phyloP scores from a whole-genome alignment of 2,329 filamentous ascomycete genomes.

The Fusarium napiforme region DNA sequence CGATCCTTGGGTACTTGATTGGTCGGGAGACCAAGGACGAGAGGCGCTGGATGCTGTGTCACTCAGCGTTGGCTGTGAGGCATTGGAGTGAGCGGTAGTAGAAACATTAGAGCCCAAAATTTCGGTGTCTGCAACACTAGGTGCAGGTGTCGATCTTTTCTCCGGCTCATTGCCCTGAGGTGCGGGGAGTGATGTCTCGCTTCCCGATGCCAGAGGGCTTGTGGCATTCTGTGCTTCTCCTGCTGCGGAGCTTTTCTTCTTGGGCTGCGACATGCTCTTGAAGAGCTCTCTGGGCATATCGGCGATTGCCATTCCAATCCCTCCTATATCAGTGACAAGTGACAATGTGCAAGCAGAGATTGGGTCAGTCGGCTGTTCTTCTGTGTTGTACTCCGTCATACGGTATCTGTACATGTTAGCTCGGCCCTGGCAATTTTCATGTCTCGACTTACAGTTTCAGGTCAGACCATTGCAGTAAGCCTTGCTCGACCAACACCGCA shows the following conservation, averaged over 20 bases:
- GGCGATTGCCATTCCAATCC: conserved; percentile 83
- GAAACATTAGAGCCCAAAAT: conserved; percentile 4
- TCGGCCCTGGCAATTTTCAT: not conserved
- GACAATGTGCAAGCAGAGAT: conserved; percentile 81
- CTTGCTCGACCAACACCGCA: conserved; percentile 72
- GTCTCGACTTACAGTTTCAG: conserved; percentile 71
- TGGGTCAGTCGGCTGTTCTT: conserved; percentile 82
- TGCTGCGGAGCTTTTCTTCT: conserved; percentile 15
- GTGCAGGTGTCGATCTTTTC: conserved; percentile 2
- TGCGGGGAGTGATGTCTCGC: conserved; percentile 1
- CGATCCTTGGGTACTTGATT: conserved; percentile 22
- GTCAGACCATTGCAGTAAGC: conserved; percentile 73
- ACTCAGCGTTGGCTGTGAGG: conserved; percentile 37
- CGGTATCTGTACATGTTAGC: conserved; percentile 56
- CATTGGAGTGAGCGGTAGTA: conserved; percentile 31
- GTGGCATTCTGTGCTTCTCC: conserved; percentile 2
- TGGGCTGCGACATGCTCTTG: conserved; percentile 49
- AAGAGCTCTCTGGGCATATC: conserved; percentile 73
- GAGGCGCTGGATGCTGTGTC: conserved; percentile 38
- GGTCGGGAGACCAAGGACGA: conserved; percentile 15
- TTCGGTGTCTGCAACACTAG: conserved; percentile 18
- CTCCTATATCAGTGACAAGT: conserved; percentile 83
- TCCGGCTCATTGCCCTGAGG: conserved; percentile 15
- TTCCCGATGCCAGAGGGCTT: conserved; percentile 10
- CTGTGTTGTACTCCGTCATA: conserved; percentile 76